Conservation (phyloP, 257 asterid species). For the Henckelia pumila region DNA sequence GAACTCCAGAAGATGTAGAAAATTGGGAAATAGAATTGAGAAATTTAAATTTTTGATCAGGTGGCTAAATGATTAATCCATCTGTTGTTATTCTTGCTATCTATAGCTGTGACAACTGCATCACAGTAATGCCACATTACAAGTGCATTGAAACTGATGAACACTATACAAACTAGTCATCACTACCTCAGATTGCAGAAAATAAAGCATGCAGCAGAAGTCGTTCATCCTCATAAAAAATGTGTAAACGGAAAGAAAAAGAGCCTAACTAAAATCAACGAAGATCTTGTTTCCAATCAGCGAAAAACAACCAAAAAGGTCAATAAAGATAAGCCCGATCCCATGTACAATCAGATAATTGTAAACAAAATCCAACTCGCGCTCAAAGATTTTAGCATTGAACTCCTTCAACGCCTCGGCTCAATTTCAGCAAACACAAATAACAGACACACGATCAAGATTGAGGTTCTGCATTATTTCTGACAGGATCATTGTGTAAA, state of each 20-base stretch:
- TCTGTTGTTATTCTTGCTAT: not conserved
- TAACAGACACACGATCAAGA: not conserved
- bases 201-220: not conserved
- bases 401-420: slow-evolving; percentile 1
- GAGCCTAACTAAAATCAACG: not conserved
- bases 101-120: not conserved
- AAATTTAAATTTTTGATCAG: not conserved
- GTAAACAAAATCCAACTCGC: slow-evolving; percentile 5
- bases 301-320: slow-evolving; percentile 8
- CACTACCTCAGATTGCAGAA: not conserved
- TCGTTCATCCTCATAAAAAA: not conserved
- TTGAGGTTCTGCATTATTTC: not conserved
- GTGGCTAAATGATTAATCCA: not conserved
- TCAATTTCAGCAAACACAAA: slow-evolving; percentile 2
- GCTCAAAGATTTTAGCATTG: not conserved
- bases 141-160: not conserved
- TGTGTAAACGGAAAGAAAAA: not conserved
- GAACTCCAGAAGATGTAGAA: not conserved
- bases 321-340: not conserved
- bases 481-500: not conserved
- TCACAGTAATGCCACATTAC: too few relatives aligned
- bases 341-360: not conserved
- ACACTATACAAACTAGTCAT: not conserved
- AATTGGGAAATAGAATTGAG: not conserved
- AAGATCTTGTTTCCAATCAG: not conserved